These are phyloP conservation scores for Trichoderma koningiopsis DNA, from an alignment of 2,329 filamentous ascomycete genomes.

Conservation along the genomic window DNA sequence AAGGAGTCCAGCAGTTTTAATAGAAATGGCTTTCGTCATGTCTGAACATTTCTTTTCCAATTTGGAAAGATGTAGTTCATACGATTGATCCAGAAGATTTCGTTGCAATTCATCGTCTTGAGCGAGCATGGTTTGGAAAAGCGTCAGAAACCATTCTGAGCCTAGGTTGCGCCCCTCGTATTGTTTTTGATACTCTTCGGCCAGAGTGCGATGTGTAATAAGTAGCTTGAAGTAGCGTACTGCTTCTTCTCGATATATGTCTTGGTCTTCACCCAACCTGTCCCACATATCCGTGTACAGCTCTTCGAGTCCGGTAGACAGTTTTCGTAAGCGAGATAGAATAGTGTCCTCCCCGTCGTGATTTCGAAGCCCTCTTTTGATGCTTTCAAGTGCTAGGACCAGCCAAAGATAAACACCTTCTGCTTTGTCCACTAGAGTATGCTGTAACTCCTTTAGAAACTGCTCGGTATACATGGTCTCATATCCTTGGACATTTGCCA, in stretches of 20 bases:
- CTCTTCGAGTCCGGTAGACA: not conserved
- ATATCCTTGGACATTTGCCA: not conserved
- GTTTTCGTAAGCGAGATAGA: not conserved
- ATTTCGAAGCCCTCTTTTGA: not conserved
- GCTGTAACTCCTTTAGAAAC: accelerated
- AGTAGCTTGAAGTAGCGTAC: not conserved
- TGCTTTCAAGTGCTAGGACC: not conserved
- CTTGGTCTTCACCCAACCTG: not conserved
- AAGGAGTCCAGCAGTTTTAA: not conserved
- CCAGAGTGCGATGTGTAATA: not conserved
- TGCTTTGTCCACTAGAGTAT: not conserved
- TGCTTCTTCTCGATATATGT: not conserved
- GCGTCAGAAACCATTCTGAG: not conserved
- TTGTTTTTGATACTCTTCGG: not conserved
- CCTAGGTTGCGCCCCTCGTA: accelerated
- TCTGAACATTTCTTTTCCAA: not conserved
- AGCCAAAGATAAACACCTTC: not conserved
- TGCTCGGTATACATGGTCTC: not conserved
- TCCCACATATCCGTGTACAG: not conserved
- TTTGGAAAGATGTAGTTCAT: not conserved
- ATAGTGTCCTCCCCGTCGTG: not conserved
- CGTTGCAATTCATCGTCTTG: not conserved
- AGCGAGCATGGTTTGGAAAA: not conserved
- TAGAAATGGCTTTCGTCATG: not conserved
- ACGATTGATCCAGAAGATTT: not conserved